phyloP scores from a whole-genome alignment of 345 rosid species.

The Clarkia xantiana region DNA sequence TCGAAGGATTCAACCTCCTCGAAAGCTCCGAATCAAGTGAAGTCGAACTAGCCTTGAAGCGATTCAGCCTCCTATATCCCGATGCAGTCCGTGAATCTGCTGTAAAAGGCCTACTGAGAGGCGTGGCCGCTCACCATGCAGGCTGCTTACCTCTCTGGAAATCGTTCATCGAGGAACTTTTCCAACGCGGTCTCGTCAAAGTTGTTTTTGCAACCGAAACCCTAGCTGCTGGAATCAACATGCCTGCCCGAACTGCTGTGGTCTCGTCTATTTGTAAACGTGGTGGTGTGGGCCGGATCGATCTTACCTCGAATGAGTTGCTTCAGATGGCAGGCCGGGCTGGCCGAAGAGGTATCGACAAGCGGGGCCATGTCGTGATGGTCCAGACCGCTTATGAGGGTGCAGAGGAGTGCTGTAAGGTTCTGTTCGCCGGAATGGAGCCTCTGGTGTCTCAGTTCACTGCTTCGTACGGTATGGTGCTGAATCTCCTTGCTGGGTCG shows the following conservation, averaged over 20 bases:
- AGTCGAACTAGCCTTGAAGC: conserved; percentile 78
- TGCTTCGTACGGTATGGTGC: conserved; percentile 98
- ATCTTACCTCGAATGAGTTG: conserved; percentile 71
- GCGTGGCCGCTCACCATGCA: conserved; percentile 95
- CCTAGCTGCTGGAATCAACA: conserved; percentile 93
- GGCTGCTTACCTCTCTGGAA: conserved; percentile 97
- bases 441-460: conserved; percentile 93
- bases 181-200: conserved; percentile 81
- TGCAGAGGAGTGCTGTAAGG: conserved; percentile 81
- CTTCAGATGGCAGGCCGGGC: conserved; percentile 99
- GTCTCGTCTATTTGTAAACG: conserved; percentile 75
- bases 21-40: conserved; percentile 74
- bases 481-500: conserved; percentile 76
- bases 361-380: conserved; percentile 69
- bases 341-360: conserved; percentile 92
- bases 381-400: conserved; percentile 80
- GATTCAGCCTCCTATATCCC: conserved; percentile 66
- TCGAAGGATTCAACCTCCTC: conserved; percentile 60
- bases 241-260: conserved; percentile 95
- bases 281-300: conserved; percentile 52
- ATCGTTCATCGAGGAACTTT: conserved; percentile 79
- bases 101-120: conserved; percentile 65
- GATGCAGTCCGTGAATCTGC: conserved; percentile 89
- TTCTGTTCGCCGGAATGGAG: conserved; percentile 70
- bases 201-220: conserved; percentile 96